Evolutionary conservation across 768 basidiomycete species (phyloP), one percentile per base, ranked within the genome.

Genomic region (Mycena venus): DNA sequence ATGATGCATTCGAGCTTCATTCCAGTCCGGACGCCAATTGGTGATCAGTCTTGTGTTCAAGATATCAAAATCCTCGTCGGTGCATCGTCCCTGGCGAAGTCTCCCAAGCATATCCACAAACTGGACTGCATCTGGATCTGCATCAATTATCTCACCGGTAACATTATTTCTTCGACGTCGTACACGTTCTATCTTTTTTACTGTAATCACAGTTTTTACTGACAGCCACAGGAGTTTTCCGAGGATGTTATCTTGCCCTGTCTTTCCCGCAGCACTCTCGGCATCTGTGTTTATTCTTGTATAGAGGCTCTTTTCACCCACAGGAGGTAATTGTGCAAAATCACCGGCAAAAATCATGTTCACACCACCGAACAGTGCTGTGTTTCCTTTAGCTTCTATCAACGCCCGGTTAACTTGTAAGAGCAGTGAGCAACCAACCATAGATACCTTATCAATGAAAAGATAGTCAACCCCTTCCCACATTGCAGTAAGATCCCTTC

Each of bases 401-500:
- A 88, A 63, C 0, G 84, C 83, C 27, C 83, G 68, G 64, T 80
- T 82, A 9, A 89, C 81, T 6, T 81, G 32, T 2, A 25, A 65
- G 10, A 88, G 19, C 0, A 86, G 53, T 0, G 68, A 34, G 27
- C 84, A 84, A 3, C 86, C 82, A 4, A 87, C 73, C 84, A 86
- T 85, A 0, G 85, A 87, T 0, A 88, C 77, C 42, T 85, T 80
- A 69, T 87, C 86, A 31, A 87, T 77, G 34, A 87, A 80, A 2
- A 87, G 66, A 70, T n/a, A n/a, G n/a, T n/a, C n/a, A n/a, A n/a
- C n/a, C n/a, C n/a, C n/a, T n/a, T n/a, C n/a, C n/a, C n/a, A 88
- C 79, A 83, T 80, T 10, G 77, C 73, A 10, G 36, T 38, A 14
- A 38, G 36, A 38, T 38, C 36, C 14, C 36, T 7, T 14, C 36